phyloP scores from a whole-genome alignment of 129 eudicot species.

The Glebionis coronaria region DNA sequence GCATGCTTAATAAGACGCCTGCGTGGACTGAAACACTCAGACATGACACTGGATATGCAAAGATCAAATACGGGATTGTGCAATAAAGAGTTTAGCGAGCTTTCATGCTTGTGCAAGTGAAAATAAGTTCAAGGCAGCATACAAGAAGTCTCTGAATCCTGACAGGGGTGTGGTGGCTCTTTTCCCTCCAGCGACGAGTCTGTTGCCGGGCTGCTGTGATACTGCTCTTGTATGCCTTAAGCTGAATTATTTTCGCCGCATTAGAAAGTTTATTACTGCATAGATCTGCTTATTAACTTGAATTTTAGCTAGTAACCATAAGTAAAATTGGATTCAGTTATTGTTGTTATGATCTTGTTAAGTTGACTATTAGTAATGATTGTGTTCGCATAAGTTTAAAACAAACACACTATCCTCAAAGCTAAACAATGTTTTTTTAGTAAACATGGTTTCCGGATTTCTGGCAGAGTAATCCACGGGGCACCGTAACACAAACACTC shows the following conservation, averaged over 20 bases:
- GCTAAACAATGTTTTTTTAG: too few relatives aligned
- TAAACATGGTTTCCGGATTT: too few relatives aligned
- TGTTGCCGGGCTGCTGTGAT: constrained; percentile 15
- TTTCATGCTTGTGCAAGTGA: constrained; percentile 46
- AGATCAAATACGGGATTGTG: constrained; percentile 60
- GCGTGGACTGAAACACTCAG: constrained; percentile 14
- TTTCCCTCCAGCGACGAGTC: constrained; percentile 38
- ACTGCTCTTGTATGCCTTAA: constrained; percentile 5
- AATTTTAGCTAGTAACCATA: not conserved
- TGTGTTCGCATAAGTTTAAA: too few relatives aligned
- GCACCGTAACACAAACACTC: too few relatives aligned
- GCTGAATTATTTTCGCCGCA: not conserved
- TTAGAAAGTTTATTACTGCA: constrained; percentile 5
- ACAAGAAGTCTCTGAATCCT: constrained; percentile 36
- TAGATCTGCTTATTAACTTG: not conserved
- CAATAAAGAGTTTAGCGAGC: constrained; percentile 38
- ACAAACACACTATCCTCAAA: too few relatives aligned
- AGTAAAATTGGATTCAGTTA: not conserved
- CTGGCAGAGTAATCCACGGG: too few relatives aligned
- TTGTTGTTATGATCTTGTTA: too few relatives aligned
- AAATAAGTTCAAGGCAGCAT: constrained; percentile 45
- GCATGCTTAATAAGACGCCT: constrained; percentile 18
- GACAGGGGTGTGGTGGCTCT: constrained; percentile 46
- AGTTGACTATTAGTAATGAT: too few relatives aligned
- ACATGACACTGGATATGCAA: constrained; percentile 67